Evolutionary conservation across 352 stramenopile species (phyloP), one percentile per base, ranked within the genome.

Genomic region (Nothophytophthora sp.): DNA sequence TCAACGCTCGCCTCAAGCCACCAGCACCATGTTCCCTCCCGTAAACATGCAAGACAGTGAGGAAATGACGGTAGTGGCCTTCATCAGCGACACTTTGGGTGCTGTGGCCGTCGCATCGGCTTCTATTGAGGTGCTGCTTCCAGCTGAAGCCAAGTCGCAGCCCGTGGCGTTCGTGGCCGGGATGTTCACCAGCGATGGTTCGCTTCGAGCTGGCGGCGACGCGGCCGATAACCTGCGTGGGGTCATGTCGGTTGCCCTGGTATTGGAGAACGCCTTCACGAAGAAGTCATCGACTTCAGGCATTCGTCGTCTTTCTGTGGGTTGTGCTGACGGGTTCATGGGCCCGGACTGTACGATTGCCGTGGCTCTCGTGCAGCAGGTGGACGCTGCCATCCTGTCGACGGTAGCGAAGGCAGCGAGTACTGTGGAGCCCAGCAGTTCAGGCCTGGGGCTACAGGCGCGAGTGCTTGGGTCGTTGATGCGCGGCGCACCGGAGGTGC

Each of bases 401-500:
- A 79, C 64, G 0, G 59, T 90, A 0, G 54, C 54, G 3, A 48
- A 9, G 2, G 47, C 71, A 1, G 50, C 72, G 0, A 44, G 47
- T 11, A 39, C 54, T 0, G 47, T 74, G 3, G 72, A 92, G 37
- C 66, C 75, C 1, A 83, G 66, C 12, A 63, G 47, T 1, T 73
- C 64, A 1, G 63, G 62, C 2, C 74, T 92, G 12, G 69, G 64
- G 2, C 82, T 88, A 33, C 75, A 85, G 45, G 73, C 70, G 4
- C 53, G 65, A 6, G 72, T 88, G 9, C 40, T 85, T 9, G 48
- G 67, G 2, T 82, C 67, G 1, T 52, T 90, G 5, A 52, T 83
- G 16, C 54, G 74, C 25, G 63, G 65, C 1, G 63, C 76, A 0
- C 49, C 72, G 1, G 51, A 60, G 4, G 63, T 69, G 22, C 63